Base-by-base conservation (phyloP, 2,329 filamentous ascomycete species). In the Grosmannia serpens region DNA sequence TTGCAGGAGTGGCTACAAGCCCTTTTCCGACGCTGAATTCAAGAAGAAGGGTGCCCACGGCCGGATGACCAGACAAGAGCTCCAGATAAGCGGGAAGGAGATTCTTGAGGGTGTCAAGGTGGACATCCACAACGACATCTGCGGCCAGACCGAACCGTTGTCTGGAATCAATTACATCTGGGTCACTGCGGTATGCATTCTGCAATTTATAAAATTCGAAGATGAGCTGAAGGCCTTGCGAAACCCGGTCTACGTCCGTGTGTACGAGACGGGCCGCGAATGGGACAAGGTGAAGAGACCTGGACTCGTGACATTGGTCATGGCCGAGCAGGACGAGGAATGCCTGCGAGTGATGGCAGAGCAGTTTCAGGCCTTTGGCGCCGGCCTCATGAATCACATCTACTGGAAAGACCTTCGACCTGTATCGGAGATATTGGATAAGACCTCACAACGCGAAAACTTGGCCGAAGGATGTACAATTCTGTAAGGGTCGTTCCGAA, bases 81-180 rank as follows among this genome's bases (percentile, higher is more conserved):
- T 24, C n/a, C 41, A 31, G 10, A 13, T 56, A 15, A 27, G 13
- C 31, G 31, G n/a, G 31, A 2, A 1, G 15, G 33, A n/a, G 9
- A 1, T 57, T 41, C 56, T 57, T 15, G 38, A n/a, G 11, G 4
- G 24, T 10, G 26, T 57, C 26, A 31, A 53, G 50, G 7, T 46
- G 15, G 67, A 71, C 57, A 53, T 74, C 44, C 24, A 58, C 24
- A 55, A 53, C 54, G 68, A 73, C 54, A 59, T 74, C 8, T 66
- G 64, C 51, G 66, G 69, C 27, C 35, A 62, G 4, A 24, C 1
- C 15, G n/a, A 46, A 1, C 70, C 69, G 3, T n/a, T 70, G 1
- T 71, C 67, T 0, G 65, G 66, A 24, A 22, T 74, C 6, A 74
- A 74, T 61, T 74, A 70, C 49, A 20, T 71, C 11, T 67, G 58